Base-by-base conservation (phyloP, 192 early-diverging fungal genomes). In the Podila verticillata region DNA sequence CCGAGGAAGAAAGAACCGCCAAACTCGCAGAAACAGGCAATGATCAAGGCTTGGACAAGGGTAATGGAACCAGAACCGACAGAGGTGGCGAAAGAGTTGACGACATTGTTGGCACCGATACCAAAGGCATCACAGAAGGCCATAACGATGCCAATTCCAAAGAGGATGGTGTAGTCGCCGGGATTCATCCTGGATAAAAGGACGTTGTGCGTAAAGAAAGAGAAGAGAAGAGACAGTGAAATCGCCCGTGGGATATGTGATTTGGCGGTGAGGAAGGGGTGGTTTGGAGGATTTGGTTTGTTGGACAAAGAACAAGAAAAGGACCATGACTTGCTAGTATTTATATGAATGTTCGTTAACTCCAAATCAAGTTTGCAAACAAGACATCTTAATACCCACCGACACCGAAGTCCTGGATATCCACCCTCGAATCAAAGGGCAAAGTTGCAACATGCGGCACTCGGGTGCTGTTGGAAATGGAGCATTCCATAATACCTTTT, bases 21-120 rank as follows among this genome's bases (percentile, higher is more conserved):
- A 58, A 94, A 92, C 75, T 95, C 94, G 26, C 93, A 92, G 72
- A 96, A 95, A 64, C 91, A 63, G 48, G 95, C 94, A 68, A 96
- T 92, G 34, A 88, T 75, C 71, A 85, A 90, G 9, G 93, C 95
- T 64, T 94, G 92, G 31, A 74, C 72, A 24, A 96, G 62, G n/a
- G 90, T 92, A 29, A 96, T 75, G 13, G 94, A 93, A 15, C 89
- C 89, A 6, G 93, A 94, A 36, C 91, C 91, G 63, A 96, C 92
- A 9, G 94, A 93, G 24, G 93, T 93, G 30, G 95, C 90, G 74
- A 96, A 96, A 8, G 92, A 91, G 82, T 96, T 95, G 74, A 94
- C 93, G 19, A 96, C 92, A 82, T 96, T 94, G 72, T 96, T 95
- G 39, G 94, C 92, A 61, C 93, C 93, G 62, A 95, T 92, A 35